phyloP scores from a whole-genome alignment of 192 early-diverging fungal genomes.

The Piromyces sp. region DNA sequence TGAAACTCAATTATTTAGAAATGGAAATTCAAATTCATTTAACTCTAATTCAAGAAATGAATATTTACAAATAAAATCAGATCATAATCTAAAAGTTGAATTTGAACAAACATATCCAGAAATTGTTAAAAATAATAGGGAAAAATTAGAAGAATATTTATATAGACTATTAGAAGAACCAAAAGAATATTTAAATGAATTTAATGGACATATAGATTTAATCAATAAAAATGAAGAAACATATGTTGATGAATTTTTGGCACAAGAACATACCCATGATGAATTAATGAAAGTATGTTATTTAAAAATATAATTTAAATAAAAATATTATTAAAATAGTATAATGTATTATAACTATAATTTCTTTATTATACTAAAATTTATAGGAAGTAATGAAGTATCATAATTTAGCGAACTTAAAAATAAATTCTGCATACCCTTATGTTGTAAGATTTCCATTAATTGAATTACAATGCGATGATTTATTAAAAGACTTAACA shows the following conservation, averaged over 20 bases:
- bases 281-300: constrained; percentile 19
- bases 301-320: not conserved
- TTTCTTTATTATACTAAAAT: not conserved
- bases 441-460: constrained; percentile 29
- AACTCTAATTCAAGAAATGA: constrained; percentile 7
- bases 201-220: constrained; percentile 26
- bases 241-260: constrained; percentile 29
- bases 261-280: constrained; percentile 18
- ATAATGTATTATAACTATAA: constrained; percentile 1
- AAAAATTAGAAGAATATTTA: constrained; percentile 11
- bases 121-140: constrained; percentile 17
- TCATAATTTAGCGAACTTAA: constrained; percentile 13
- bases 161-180: constrained; percentile 17
- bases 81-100: constrained; percentile 29
- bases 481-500: constrained; percentile 24
- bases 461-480: constrained; percentile 30
- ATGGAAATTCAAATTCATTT: not conserved
- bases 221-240: constrained; percentile 14
- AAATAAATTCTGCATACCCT: constrained; percentile 29
- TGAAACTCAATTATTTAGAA: constrained; percentile 1
- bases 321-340: not conserved
- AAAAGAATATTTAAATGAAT: constrained; percentile 20
- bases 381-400: constrained; percentile 1
- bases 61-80: constrained; percentile 22
- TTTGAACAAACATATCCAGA: constrained; percentile 33